These are phyloP conservation scores for Sesbania bispinosa DNA, from an alignment of 306 rosid species.

Conservation along the genomic window DNA sequence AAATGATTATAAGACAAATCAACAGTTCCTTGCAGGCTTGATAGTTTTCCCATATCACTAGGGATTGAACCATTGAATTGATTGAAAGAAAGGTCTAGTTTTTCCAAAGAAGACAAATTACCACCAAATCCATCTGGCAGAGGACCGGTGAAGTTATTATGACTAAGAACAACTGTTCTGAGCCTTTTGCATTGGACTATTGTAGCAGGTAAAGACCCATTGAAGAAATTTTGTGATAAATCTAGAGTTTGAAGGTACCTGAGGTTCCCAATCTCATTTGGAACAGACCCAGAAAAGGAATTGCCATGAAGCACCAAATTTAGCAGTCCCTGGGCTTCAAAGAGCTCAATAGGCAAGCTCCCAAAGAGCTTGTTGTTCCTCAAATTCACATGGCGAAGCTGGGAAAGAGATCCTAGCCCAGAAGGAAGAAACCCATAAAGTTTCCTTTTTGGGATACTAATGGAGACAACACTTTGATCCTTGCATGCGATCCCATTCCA, in stretches of 20 bases:
- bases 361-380: conserved; percentile 62
- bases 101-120: conserved; percentile 45
- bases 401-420: conserved; percentile 47
- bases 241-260: conserved; percentile 58
- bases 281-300: conserved; percentile 68
- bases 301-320: conserved; percentile 77
- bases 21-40: conserved; percentile 69
- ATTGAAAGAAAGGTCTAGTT: conserved; percentile 59
- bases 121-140: conserved; percentile 57
- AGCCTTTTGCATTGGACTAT: conserved; percentile 56
- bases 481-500: conserved; percentile 78
- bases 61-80: conserved; percentile 64
- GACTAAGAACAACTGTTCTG: conserved; percentile 45
- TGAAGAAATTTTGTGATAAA: conserved; percentile 62
- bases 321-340: conserved; percentile 55
- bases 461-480: conserved; percentile 52
- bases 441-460: conserved; percentile 62
- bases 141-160: conserved; percentile 56
- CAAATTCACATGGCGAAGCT: conserved; percentile 66
- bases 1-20: conserved; percentile 72
- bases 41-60: conserved; percentile 59
- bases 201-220: conserved; percentile 58
- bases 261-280: conserved; percentile 64
- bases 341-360: conserved; percentile 52
- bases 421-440: conserved; percentile 64